Base-by-base conservation (phyloP, 1,139 yeast genomes). In the Keqinozyma sinolaborantium region DNA sequence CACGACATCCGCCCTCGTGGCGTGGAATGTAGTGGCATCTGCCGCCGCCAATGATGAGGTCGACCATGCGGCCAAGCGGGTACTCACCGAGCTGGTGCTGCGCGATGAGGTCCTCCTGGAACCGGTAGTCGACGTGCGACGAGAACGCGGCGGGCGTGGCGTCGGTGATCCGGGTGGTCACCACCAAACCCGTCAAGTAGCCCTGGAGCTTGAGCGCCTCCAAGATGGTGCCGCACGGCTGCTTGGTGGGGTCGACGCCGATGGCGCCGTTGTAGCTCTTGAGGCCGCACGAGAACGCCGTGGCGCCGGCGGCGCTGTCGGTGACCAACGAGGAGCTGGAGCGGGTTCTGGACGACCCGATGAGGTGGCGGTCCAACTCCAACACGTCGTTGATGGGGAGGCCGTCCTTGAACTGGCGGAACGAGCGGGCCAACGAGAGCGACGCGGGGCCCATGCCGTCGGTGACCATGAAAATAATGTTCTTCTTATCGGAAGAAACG, bases 381-480 rank as follows among this genome's bases (percentile, higher is more conserved):
- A 86, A 64, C 16, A 73, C 58, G 45, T 79, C 83, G 43, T 71
- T 70, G 26, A 64, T 55, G 2, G 72, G 56, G 30, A 82, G 60
- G 2, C 60, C 56, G 34, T 81, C 77, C 28, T 75, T 58, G 45
- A 55, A 62, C 53, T 86, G 95, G 35, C 71, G 70, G 58, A 73
- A 86, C 11, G 82, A 72, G 40, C 95, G 70, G 2, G 95, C 77
- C 50, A 86, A 58, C 4, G 88, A 77, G 34, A 85, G 58, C 2
- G 92, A 80, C 0, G 94, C 83, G 2, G 95, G 95, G 0, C 95
- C 95, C 83, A 86, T 85, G 13, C 95, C 95, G 52, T 86, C 95
- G 3, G 94, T 80, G 12, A 86, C 94, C 74, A 86, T 78, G 62
- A 86, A 83, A 27, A 86, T 82, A 34, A 86, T 71, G 47, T 86